Base-by-base conservation (phyloP, 208 protist species). In the Leishmania tarentolae region DNA sequence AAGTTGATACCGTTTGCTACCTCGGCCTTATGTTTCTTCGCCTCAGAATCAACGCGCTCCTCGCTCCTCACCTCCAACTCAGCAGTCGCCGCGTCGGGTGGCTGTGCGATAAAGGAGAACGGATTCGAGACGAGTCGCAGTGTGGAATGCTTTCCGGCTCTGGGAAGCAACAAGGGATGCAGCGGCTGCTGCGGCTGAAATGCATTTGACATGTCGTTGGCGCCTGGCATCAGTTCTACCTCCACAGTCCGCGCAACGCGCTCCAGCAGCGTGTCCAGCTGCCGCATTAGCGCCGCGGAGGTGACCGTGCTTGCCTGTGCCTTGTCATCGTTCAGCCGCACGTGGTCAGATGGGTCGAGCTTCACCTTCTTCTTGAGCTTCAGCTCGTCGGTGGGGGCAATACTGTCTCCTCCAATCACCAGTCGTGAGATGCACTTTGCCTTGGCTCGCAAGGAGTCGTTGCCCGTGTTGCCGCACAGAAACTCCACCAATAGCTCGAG, bases 131-230 rank as follows among this genome's bases (percentile, higher is more conserved):
- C 95, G 3, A 97, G 83, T 24, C 88, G 80, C 63, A 96, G 73
- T 0, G 93, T 93, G 21, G 94, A 97, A 80, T 90, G 87, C 15
- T 87, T 83, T 0, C 86, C 86, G 0, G 94, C 87, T 28, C 90
- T 90, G 31, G 94, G 92, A 0, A 98, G 87, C 46, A 98, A 83
- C 40, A 95, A 75, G 13, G 94, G 97, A 76, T 98, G 97, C 50
- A 98, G 66, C 11, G 97, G 95, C 85, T 98, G 97, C 89, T 98
- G 95, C 42, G 97, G 97, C 44, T 93, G 89, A 80, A 97, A 97
- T n/a, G 90, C 88, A 63, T 98, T 92, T 13, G 94, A 93, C 89
- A 97, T 93, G 88, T 98, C 97, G 61, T 91, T 87, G 31, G 94
- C 93, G 1, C 95, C 94, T 19, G 97, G 97, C 93, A 98, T 95